Base-by-base conservation (phyloP, 163 green algal genomes). In the Smithsoniella earleae region DNA sequence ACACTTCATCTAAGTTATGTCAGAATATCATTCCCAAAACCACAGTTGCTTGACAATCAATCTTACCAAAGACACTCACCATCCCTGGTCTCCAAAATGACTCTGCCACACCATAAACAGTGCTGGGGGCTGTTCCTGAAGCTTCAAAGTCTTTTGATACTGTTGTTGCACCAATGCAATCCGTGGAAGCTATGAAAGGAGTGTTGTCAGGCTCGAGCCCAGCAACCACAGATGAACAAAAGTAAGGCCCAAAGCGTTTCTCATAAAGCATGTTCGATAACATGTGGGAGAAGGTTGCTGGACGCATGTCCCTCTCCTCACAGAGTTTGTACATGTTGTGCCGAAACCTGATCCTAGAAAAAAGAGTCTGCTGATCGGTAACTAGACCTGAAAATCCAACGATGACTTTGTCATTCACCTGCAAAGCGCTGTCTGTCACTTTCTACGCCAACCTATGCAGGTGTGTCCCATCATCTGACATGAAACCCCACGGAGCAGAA, bases 261-360 rank as follows among this genome's bases (percentile, higher is more conserved):
- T 98, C 91, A 77, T 99, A 99, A 27, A 97, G 81, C 43, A 89
- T 91, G 36, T 88, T 86, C 2, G 89, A 96, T 18, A 99, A 83
- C 46, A 98, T 77, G 73, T 94, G 81, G 2, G 76, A 88, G 80
- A 99, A 98, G 1, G 91, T 94, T 4, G 85, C 84, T 13, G 94
- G 92, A 79, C 88, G 90, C 84, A 99, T 99, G 74, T 95, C 83
- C 0, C 94, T 85, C 81, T 98, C 93, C 82, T 99, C 94, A 13
- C 93, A 76, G 18, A 99, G 82, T 73, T 95, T 93, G 85, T 98
- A 99, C 74, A 99, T 74, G 73, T 98, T 98, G 85, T 98, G 91
- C 63, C 86, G 86, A 82, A 98, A 97, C 5, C 80, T 31, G 33
- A 98, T 88, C 25, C 85, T 82, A 45, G 96, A 80, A 43, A 86